These are phyloP conservation scores for Hebeloma cylindrosporum DNA, from an alignment of 768 basidiomycete genomes.

Conservation along the genomic window DNA sequence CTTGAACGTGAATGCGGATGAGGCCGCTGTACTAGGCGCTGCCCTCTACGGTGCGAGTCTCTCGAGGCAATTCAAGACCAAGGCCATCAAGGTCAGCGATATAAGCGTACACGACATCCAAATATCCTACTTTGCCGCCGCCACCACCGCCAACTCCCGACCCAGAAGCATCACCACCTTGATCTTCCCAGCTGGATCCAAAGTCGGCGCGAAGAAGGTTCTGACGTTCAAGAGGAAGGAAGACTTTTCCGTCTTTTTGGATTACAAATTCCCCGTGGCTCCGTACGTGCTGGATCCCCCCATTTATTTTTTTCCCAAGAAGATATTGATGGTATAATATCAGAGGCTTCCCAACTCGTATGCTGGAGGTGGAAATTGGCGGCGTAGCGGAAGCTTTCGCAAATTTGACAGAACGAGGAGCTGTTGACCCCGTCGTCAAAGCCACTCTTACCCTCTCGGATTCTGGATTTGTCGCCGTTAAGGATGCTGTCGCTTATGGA, in stretches of 20 bases:
- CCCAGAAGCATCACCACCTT: slow-evolving; percentile 72
- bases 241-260: slow-evolving; percentile 77
- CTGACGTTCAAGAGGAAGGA: slow-evolving; percentile 82
- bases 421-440: slow-evolving; percentile 81
- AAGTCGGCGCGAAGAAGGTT: slow-evolving; percentile 80
- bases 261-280: slow-evolving; percentile 66
- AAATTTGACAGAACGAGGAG: slow-evolving; percentile 83
- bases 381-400: slow-evolving; percentile 75
- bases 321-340: slow-evolving; percentile 1
- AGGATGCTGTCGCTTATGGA: slow-evolving; percentile 76
- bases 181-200: slow-evolving; percentile 78
- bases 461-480: slow-evolving; percentile 80
- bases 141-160: slow-evolving; percentile 45
- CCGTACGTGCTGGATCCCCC: slow-evolving; percentile 55
- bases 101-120: slow-evolving; percentile 73
- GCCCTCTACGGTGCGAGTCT: slow-evolving; percentile 89
- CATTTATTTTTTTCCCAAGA: background rate
- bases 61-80: slow-evolving; percentile 92
- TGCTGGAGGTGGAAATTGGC: slow-evolving; percentile 69
- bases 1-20: slow-evolving; percentile 94
- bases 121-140: slow-evolving; percentile 70
- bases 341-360: slow-evolving; percentile 71
- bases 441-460: slow-evolving; percentile 82
- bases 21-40: slow-evolving; percentile 89
- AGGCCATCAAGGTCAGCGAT: slow-evolving; percentile 85